These are phyloP conservation scores for Suillus ampliporus DNA, from an alignment of 768 basidiomycete genomes.

Conservation along the genomic window DNA sequence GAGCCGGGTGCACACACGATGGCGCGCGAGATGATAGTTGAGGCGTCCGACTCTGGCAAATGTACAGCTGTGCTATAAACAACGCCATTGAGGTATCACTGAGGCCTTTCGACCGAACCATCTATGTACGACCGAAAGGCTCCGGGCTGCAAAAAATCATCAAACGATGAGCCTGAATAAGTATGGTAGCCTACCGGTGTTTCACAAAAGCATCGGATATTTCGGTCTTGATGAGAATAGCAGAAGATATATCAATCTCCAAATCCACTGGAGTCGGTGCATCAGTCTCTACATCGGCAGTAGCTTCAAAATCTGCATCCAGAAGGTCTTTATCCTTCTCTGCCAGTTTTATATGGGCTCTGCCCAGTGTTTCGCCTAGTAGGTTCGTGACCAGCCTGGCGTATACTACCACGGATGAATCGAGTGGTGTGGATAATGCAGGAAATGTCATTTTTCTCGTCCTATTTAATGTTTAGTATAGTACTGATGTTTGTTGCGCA, in stretches of 20 bases:
- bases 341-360: conserved; percentile 22
- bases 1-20: no score
- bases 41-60: no score
- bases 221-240: conserved; percentile 47
- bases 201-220: background rate
- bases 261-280: conserved; percentile 44
- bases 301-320: conserved; percentile 36
- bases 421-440: no score
- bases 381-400: no score
- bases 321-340: conserved; percentile 37
- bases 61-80: background rate
- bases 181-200: background rate
- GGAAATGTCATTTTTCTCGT: no score
- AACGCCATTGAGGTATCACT: background rate
- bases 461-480: no score
- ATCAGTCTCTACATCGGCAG: conserved; percentile 37
- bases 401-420: no score
- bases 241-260: conserved; percentile 44
- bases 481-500: no score
- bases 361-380: conserved; percentile 29
- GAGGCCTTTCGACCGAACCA: background rate
- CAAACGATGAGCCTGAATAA: background rate
- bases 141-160: background rate
- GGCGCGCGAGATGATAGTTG: no score
- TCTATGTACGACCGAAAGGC: background rate